Evolutionary conservation across 306 rosid genomes (phyloP), one percentile per base, ranked within the genome.

Genomic region (Leucaena leucocephala): DNA sequence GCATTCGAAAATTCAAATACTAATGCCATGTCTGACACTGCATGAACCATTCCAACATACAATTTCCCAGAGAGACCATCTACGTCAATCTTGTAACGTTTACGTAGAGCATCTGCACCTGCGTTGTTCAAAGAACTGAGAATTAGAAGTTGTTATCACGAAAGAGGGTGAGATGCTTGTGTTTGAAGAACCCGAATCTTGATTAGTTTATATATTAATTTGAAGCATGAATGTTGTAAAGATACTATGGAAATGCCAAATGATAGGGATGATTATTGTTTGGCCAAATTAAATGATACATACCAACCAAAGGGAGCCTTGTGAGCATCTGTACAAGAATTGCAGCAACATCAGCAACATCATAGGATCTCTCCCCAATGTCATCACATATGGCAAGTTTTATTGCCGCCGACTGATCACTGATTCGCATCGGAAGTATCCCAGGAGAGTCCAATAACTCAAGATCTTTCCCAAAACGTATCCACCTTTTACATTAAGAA

Each of bases 371-470:
- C 89, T 95, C 98, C 64, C 98, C 97, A 80, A 95, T 95, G 81
- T 95, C 98, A 61, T 95, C 98, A 80, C 98, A 95, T 71, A 95
- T 92, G 45, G 98, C 97, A 3, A 95, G 97, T 91, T 95, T 92
- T 82, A 95, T 88, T 76, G 98, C 98, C 17, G 98, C 88, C n/a
- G 97, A 74, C 85, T 92, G 98, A 84, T 94, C 97, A 66, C 92
- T 92, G 71, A 94, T 89, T 84, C 98, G 88, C 98, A 94, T 92
- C 12, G 97, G 98, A 50, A 94, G 83, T 65, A 92, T 90, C 69
- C 98, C 97, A 54, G 98, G 97, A 83, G 98, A 94, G 80, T 94
- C 98, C 39, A 94, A 90, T 86, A 92, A 86, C 67, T 91, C 97
- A 79, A 94, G 95, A 84, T 92, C 98, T 66, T 87, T 90, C 72